These are phyloP conservation scores for Botryobasidium botryosum DNA, from an alignment of 768 basidiomycete species.

Conservation along the genomic window DNA sequence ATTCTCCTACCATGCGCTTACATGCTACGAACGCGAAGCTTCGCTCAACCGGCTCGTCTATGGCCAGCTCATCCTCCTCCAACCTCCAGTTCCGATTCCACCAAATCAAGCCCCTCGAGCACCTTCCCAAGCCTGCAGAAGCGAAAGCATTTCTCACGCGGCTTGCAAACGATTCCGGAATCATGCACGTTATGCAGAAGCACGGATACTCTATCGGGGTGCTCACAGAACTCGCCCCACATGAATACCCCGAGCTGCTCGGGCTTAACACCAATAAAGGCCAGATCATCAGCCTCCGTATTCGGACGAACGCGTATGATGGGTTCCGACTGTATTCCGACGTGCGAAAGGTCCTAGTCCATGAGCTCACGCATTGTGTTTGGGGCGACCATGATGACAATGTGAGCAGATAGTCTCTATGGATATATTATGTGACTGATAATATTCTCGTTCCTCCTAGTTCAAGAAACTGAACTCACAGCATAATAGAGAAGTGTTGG, in stretches of 20 bases:
- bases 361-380: constrained; percentile 62
- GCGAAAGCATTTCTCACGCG: constrained; percentile 38
- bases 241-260: constrained; percentile 49
- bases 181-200: constrained; percentile 49
- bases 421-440: neutral
- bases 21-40: neutral
- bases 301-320: constrained; percentile 54
- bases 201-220: constrained; percentile 52
- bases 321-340: constrained; percentile 53
- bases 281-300: constrained; percentile 44
- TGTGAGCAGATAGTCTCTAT: constrained; percentile 25
- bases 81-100: constrained; percentile 42
- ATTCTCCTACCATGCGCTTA: neutral
- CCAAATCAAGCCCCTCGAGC: constrained; percentile 37
- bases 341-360: constrained; percentile 50
- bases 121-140: constrained; percentile 45
- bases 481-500: constrained; percentile 53
- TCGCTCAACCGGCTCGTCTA: too few relatives aligned
- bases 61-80: constrained; percentile 15
- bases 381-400: constrained; percentile 59
- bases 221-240: constrained; percentile 63
- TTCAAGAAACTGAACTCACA: constrained; percentile 63
- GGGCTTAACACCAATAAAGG: constrained; percentile 37
- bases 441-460: constrained; percentile 19
- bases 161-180: constrained; percentile 53